These are phyloP conservation scores for Leishmania guyanensis DNA, from an alignment of 208 protist species.

Conservation along the genomic window DNA sequence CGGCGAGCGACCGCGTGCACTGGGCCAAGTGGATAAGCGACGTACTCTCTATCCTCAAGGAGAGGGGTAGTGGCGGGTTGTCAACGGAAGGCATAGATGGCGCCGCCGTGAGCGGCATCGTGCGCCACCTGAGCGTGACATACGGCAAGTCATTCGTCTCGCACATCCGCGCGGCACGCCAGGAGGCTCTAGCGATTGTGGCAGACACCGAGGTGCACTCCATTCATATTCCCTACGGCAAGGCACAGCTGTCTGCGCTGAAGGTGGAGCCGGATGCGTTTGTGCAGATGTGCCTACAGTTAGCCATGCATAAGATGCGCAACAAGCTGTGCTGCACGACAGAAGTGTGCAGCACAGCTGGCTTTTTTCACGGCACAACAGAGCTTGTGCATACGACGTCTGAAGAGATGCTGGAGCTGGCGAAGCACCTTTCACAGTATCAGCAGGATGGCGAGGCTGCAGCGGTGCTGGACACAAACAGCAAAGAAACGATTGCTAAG, in stretches of 20 bases:
- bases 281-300: slow-evolving; percentile 87
- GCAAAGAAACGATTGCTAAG: slow-evolving; percentile 40
- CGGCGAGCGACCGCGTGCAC: slow-evolving; percentile 74
- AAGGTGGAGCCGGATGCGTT: slow-evolving; percentile 74
- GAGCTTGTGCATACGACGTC: slow-evolving; percentile 81
- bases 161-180: slow-evolving; percentile 77
- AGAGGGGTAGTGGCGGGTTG: slow-evolving; percentile 9
- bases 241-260: slow-evolving; percentile 41
- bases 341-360: slow-evolving; percentile 57
- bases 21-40: slow-evolving; percentile 86
- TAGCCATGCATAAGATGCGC: slow-evolving; percentile 78
- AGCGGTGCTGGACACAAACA: slow-evolving; percentile 21
- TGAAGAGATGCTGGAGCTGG: slow-evolving; percentile 60
- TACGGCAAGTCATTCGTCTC: slow-evolving; percentile 83
- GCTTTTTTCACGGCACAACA: slow-evolving; percentile 86
- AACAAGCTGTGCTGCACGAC: slow-evolving; percentile 73
- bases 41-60: slow-evolving; percentile 44
- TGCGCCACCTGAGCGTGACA: slow-evolving; percentile 69
- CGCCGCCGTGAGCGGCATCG: slow-evolving; percentile 33
- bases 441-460: slow-evolving; percentile 25
- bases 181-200: slow-evolving; percentile 69
- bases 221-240: slow-evolving; percentile 59
- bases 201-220: slow-evolving; percentile 61
- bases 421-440: slow-evolving; percentile 43
- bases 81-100: slow-evolving; percentile 37